Conservation (phyloP, 495 filamentous ascomycete genomes). For the Penicillium mononematosum region DNA sequence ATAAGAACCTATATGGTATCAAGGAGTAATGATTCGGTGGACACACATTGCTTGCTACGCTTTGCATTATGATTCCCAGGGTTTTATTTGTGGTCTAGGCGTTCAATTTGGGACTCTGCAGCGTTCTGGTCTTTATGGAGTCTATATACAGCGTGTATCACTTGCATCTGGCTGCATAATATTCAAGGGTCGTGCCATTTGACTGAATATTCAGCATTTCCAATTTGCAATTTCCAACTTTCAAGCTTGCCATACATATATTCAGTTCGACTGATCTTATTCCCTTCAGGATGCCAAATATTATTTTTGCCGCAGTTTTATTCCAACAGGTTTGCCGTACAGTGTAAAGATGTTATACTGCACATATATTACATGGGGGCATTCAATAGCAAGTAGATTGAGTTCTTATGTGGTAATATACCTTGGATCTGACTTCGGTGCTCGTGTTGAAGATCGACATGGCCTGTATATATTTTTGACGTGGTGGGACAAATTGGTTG, state of each 20-base stretch:
- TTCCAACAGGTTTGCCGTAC: background rate
- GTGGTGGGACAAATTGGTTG: background rate
- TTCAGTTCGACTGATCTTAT: background rate
- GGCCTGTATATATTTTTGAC: background rate
- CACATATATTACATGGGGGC: too few species aligned
- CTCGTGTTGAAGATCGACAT: background rate
- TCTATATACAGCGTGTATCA: background rate
- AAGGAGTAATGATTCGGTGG: background rate
- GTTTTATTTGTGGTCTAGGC: background rate
- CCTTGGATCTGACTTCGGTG: background rate
- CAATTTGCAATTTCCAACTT: background rate
- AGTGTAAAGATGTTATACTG: background rate
- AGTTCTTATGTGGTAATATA: background rate
- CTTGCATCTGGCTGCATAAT: background rate
- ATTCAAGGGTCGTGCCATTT: background rate
- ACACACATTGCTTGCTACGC: background rate
- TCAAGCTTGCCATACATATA: background rate
- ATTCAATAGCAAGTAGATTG: background rate
- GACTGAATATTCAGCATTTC: background rate
- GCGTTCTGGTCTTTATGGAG: background rate
- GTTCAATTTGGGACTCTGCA: background rate
- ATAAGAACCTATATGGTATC: conserved; percentile 4
- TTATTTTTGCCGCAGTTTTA: background rate
- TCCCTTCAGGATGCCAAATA: background rate
- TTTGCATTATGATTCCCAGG: conserved; percentile 2